Conservation (phyloP, 2,329 filamentous ascomycete species). For the Alternaria brassicicola region DNA sequence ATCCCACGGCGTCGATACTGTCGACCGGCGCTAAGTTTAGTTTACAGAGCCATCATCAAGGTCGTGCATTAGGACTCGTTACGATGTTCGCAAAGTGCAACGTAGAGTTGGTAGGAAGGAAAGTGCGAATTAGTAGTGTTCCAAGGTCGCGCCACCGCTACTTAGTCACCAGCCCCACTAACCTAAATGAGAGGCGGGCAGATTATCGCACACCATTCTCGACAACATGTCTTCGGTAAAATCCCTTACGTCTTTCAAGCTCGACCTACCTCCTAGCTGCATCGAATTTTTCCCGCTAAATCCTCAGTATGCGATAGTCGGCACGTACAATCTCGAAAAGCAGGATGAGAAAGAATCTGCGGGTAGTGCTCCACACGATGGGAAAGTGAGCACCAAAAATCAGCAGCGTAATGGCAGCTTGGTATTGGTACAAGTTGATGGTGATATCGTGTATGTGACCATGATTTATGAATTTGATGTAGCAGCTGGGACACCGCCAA, state of each 20-base stretch:
- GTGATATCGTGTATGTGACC: slow-evolving; percentile 62
- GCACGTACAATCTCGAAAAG: slow-evolving; percentile 79
- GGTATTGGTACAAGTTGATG: slow-evolving; percentile 66
- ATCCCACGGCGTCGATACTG: slow-evolving; percentile 13
- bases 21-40: background rate
- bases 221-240: slow-evolving; percentile 41
- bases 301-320: slow-evolving; percentile 74
- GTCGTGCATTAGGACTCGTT: background rate
- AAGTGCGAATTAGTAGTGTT: background rate
- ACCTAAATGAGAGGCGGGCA: slow-evolving; percentile 16
- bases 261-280: slow-evolving; percentile 77
- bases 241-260: slow-evolving; percentile 57
- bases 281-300: slow-evolving; percentile 72
- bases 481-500: background rate
- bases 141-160: slow-evolving; percentile 3
- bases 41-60: no score
- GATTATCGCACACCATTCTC: slow-evolving; percentile 8
- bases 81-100: background rate
- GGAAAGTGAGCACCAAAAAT: slow-evolving; percentile 40
- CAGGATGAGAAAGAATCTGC: slow-evolving; percentile 37
- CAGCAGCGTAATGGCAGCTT: slow-evolving; percentile 77
- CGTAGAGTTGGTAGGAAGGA: background rate
- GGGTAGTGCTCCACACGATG: slow-evolving; percentile 27
- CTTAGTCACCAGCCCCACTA: slow-evolving; percentile 29
- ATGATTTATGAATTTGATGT: background rate